phyloP scores from a whole-genome alignment of 164 flowering plant species.

The Aristolochia fimbriata region DNA sequence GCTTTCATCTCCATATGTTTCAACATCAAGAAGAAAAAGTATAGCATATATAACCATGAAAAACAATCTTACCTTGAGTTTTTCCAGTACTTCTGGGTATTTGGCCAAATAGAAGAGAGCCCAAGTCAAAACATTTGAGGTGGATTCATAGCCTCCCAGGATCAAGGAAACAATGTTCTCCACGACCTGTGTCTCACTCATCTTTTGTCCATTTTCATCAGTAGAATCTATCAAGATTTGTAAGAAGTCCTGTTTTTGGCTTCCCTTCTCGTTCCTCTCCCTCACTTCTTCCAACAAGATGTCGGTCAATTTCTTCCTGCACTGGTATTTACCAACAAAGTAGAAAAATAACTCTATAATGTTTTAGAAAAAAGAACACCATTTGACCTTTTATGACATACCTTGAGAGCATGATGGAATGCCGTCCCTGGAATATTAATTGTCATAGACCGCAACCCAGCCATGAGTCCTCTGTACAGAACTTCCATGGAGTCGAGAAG shows the following conservation, averaged over 20 bases:
- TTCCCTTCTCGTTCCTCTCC: slow-evolving; percentile 6
- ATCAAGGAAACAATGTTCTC: slow-evolving; percentile 11
- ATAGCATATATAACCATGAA: not conserved
- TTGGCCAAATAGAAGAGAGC: slow-evolving; percentile 12
- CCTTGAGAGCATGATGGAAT: slow-evolving; percentile 13
- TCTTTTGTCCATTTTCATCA: slow-evolving; percentile 10
- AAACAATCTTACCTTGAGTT: slow-evolving; percentile 9
- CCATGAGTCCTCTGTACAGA: slow-evolving; percentile 13
- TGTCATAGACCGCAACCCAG: slow-evolving; percentile 12
- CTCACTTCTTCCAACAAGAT: slow-evolving; percentile 10
- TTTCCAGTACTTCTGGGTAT: slow-evolving; percentile 9
- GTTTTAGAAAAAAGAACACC: not conserved
- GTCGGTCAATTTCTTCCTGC: slow-evolving; percentile 7
- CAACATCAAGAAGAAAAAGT: not conserved
- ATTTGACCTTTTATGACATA: not conserved
- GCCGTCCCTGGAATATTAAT: slow-evolving; percentile 12
- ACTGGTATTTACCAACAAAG: slow-evolving; percentile 2
- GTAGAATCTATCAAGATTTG: slow-evolving; percentile 9
- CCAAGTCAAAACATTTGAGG: slow-evolving; percentile 15
- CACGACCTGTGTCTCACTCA: slow-evolving; percentile 8
- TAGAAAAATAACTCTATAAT: not conserved
- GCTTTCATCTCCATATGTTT: not conserved
- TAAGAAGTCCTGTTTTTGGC: slow-evolving; percentile 8
- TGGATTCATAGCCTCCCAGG: slow-evolving; percentile 14
- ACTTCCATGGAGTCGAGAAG: slow-evolving; percentile 7